Base-by-base conservation (phyloP, 2,329 filamentous ascomycete genomes). In the Fusarium sp. region DNA sequence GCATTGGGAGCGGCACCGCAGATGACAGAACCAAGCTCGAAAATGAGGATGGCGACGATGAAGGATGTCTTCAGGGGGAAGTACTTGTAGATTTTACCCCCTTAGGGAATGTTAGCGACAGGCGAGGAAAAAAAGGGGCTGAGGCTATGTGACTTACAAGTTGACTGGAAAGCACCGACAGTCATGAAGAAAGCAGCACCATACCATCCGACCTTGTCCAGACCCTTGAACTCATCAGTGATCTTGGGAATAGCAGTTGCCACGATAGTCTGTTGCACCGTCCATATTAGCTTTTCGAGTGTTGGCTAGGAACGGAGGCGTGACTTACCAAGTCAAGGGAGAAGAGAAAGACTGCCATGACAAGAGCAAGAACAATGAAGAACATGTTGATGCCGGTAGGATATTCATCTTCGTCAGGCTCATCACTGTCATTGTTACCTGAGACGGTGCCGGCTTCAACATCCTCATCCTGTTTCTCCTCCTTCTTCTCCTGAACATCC, bases 141-240 rank as follows among this genome's bases (percentile, higher is more conserved):
- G 46, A 76, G 20, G 9, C 18, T 61, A 33, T 17, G 20, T 41
- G 29, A 74, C 80, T 66, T 78, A 81, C 82, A 86, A 20, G 81
- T 80, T 46, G 83, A 83, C 74, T 86, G 84, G 73, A 84, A 81
- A 63, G 80, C 80, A 14, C 82, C 85, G 35, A 85, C 76, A 4
- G 84, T 85, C 72, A 87, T 80, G 77, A 88, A 87, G 72, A 86
- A 89, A 45, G 86, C 86, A 20, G 86, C 83, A 4, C 87, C 88
- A 71, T 91, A 91, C 89, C 89, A 91, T 27, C 86, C 85, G 17
- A 88, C 84, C 68, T 89, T 85, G 39, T 84, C 82, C 22, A 89
- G 82, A 52, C 84, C 82, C 62, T 86, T 81, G 79, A 87, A 86
- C 44, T 86, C 83, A 70, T 83, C 84, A 3, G 87, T 88, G 74